Conservation (phyloP, 2,329 filamentous ascomycete species). For the Pseudogymnoascus sp. region DNA sequence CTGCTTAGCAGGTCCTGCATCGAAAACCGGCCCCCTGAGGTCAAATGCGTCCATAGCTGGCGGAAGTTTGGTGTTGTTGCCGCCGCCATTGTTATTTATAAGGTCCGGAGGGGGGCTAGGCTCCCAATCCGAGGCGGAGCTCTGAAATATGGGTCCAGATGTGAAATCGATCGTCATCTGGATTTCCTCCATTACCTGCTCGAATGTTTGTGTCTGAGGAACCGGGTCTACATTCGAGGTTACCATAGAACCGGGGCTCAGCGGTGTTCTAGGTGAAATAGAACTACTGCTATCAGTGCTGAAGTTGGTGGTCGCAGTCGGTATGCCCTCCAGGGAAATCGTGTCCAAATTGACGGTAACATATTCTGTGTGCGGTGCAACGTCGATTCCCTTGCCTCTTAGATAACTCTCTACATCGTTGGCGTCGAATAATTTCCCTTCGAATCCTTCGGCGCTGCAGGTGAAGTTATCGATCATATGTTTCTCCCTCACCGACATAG, state of each 20-base stretch:
- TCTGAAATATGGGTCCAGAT: not conserved
- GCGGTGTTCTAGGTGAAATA: not conserved
- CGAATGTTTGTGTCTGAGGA: not conserved
- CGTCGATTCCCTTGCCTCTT: conserved; percentile 51
- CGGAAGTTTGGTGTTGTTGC: not conserved
- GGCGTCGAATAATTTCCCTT: conserved; percentile 69
- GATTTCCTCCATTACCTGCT: conserved; percentile 1
- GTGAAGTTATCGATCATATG: conserved; percentile 41
- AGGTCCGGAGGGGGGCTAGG: not conserved
- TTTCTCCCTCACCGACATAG: conserved; percentile 36
- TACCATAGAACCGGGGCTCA: not conserved
- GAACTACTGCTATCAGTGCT: not conserved
- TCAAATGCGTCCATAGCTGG: not conserved
- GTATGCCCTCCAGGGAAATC: conserved; percentile 13
- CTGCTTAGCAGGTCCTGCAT: not conserved
- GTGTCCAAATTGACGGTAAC: conserved; percentile 50
- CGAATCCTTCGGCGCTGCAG: conserved; percentile 52
- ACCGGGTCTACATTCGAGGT: not conserved
- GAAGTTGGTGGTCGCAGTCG: not conserved
- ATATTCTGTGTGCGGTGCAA: conserved; percentile 53
- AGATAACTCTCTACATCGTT: conserved; percentile 73
- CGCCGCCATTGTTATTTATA: not conserved
- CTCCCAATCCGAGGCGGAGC: not conserved
- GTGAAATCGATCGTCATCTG: conserved; percentile 4
- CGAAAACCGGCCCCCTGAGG: not conserved